Base-by-base conservation (phyloP, 371 early-diverging fungal species). In the Zychaea mexicana region DNA sequence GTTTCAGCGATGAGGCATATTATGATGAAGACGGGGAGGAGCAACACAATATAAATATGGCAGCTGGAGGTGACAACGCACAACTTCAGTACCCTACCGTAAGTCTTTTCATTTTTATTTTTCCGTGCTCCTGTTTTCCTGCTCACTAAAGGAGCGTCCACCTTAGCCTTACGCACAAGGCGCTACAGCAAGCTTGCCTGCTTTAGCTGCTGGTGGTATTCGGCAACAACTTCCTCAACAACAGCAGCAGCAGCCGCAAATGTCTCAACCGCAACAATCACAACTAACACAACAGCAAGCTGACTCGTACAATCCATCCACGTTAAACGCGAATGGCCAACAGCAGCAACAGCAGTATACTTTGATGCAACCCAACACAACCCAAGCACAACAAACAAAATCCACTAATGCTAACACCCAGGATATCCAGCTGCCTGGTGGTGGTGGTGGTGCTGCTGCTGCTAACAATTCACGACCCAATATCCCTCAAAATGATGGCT, bases 111-210 rank as follows among this genome's bases (percentile, higher is more conserved):
- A 12, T 45, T 19, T 24, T 49, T 8, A 10, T 49, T 12, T 49
- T 22, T 22, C 49, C 4, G 19, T 22, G n/a, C 19, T 53, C 28
- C 17, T 28, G 13, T 42, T 12, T 42, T 42, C n/a, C 4, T 42
- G 4, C 42, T 42, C 4, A 42, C 15, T 42, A 17, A 12, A 17
- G 13, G 7, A 42, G 19, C 19, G 46, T 46, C 19, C n/a, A n/a
- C 3, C n/a, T 22, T 24, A 49, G 49, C 49, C 49, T 22, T 49
- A 49, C 24, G 49, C 49, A 49, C 49, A 49, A 49, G 62, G 69
- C 4, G 70, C 82, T 30, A 79, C 82, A 27, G 83, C 86, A 33
- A 79, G 70, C 49, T 69, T 85, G 15, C 72, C 84, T 31, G 73
- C 73, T 17, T 65, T 79, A 24, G 82, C 85, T 1, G 66, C 70